A percentile compares a stretch with the other conserved stretches of the same genome.
Conservation (phyloP, 768 basidiomycete genomes). For the Tephrocybe sp. region DNA sequence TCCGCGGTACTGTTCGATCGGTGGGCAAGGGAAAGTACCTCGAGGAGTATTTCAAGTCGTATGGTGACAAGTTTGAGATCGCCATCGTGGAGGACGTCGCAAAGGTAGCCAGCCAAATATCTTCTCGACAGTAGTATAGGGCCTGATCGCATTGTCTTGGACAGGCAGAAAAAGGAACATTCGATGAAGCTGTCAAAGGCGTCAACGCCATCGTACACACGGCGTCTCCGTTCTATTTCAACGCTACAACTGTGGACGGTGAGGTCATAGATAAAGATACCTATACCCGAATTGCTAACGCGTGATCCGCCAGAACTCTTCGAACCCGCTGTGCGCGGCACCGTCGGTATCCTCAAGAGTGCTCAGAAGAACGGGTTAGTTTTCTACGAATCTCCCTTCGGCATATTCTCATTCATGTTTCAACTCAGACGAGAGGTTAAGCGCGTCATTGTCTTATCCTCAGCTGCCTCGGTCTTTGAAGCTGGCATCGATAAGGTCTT, state of each 20-base stretch:
- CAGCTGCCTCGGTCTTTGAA: constrained; percentile 46
- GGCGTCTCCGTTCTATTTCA: constrained; percentile 56
- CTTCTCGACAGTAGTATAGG: neutral
- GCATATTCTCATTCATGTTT: neutral
- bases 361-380: constrained; percentile 53
- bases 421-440: constrained; percentile 33
- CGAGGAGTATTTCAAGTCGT: constrained; percentile 19
- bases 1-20: constrained; percentile 28
- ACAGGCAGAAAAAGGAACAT: constrained; percentile 49
- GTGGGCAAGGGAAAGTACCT: constrained; percentile 22
- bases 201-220: constrained; percentile 65
- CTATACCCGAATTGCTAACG: neutral
- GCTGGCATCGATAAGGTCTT: constrained; percentile 27
- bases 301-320: constrained; percentile 53
- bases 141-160: neutral
- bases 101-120: constrained; percentile 12
- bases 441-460: constrained; percentile 65
- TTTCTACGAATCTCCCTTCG: neutral
- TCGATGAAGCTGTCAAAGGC: constrained; percentile 69
- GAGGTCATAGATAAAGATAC: neutral
- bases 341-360: constrained; percentile 59
- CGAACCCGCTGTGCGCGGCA: constrained; percentile 71
- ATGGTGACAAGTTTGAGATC: constrained; percentile 27
- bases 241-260: constrained; percentile 37
- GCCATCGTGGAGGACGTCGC: constrained; percentile 26